phyloP scores from a whole-genome alignment of 768 basidiomycete genomes.

The Gautieria morchelliformis region DNA sequence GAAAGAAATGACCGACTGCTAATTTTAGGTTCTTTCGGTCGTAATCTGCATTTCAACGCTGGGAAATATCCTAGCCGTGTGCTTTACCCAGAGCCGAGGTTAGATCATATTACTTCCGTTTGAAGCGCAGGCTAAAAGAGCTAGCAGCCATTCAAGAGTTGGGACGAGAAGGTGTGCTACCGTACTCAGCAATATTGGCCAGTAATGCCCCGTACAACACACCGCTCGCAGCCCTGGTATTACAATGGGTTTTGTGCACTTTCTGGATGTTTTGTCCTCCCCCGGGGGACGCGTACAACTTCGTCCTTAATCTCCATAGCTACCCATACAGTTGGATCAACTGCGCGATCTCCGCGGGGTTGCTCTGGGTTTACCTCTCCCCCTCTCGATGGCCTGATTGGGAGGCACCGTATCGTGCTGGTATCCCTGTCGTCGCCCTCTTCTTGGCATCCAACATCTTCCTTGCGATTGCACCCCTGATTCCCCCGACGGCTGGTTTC shows the following conservation, averaged over 20 bases:
- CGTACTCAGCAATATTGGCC: constrained; percentile 56
- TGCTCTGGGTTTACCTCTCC: constrained; percentile 48
- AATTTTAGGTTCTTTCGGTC: constrained; percentile 41
- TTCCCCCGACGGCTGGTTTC: constrained; percentile 47
- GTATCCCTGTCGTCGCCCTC: constrained; percentile 35
- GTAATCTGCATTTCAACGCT: constrained; percentile 57
- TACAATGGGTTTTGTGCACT: constrained; percentile 53
- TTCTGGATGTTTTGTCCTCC: constrained; percentile 47
- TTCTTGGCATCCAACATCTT: constrained; percentile 63
- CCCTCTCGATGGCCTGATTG: constrained; percentile 33
- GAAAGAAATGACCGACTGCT: constrained; percentile 1
- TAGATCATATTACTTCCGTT: constrained; percentile 8
- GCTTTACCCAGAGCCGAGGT: constrained; percentile 64
- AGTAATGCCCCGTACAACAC: constrained; percentile 64
- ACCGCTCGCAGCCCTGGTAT: constrained; percentile 52
- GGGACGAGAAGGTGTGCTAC: constrained; percentile 61
- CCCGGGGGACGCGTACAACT: constrained; percentile 66
- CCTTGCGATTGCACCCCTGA: constrained; percentile 48
- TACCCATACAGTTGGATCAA: constrained; percentile 53
- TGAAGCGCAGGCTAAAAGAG: constrained; percentile 10
- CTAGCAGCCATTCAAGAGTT: constrained; percentile 58
- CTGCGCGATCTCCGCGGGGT: constrained; percentile 47
- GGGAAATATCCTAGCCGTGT: constrained; percentile 52
- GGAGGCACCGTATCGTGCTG: constrained; percentile 57
- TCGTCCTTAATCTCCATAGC: constrained; percentile 39